phyloP scores from a whole-genome alignment of 768 basidiomycete genomes.

The Auricularia heimuer region DNA sequence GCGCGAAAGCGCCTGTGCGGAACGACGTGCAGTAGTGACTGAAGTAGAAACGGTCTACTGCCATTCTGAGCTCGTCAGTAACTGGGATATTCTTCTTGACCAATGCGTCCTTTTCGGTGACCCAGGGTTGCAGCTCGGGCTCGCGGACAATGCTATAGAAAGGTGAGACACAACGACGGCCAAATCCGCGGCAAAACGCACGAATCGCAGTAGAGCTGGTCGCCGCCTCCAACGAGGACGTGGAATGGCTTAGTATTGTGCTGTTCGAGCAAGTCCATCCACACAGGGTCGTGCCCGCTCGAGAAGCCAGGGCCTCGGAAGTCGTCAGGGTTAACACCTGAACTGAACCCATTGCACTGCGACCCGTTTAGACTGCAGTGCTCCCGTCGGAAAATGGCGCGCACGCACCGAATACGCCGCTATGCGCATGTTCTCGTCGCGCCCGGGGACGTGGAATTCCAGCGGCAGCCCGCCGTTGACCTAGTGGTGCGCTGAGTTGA shows the following conservation, averaged over 20 bases:
- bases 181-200: constrained; percentile 21
- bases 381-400: constrained; percentile 6
- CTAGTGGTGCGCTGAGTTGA: constrained; percentile 41
- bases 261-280: constrained; percentile 82
- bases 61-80: constrained; percentile 58
- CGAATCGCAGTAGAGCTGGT: constrained; percentile 85
- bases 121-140: constrained; percentile 83
- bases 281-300: constrained; percentile 82
- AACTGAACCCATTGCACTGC: constrained; percentile 19
- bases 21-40: constrained; percentile 85
- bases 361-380: neutral
- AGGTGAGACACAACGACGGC: neutral
- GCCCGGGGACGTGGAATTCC: constrained; percentile 75
- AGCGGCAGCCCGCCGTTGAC: constrained; percentile 18
- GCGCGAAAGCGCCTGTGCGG: constrained; percentile 79
- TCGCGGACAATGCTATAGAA: constrained; percentile 62
- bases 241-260: constrained; percentile 80
- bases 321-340: constrained; percentile 82
- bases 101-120: constrained; percentile 45
- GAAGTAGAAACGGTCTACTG: constrained; percentile 84
- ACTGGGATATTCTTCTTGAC: constrained; percentile 50
- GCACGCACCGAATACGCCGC: constrained; percentile 69
- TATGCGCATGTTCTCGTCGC: constrained; percentile 80
- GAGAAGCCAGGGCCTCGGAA: constrained; percentile 74
- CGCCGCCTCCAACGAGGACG: constrained; percentile 86